Evolutionary conservation across 208 protist species (phyloP), one percentile per base, ranked within the genome.

Genomic region (Trypanosoma cruzi): DNA sequence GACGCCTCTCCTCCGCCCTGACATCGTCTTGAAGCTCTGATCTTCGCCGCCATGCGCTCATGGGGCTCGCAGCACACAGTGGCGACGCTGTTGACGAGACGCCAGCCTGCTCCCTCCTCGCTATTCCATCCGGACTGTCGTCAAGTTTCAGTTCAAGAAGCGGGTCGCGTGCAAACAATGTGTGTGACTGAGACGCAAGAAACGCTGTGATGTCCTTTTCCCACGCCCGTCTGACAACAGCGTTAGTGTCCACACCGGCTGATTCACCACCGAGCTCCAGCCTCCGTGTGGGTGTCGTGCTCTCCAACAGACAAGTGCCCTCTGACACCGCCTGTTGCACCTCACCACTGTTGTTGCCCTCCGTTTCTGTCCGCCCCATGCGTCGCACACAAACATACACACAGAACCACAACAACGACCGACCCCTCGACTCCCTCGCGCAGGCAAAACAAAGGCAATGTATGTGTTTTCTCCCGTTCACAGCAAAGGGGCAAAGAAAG

Each of bases 211-310:
- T 54, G 42, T 70, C 40, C 32, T 37, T 50, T 28, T 70, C 54
- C 53, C 64, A 70, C 11, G 36, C 52, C 28, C 26, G 32, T 10
- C n/a, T 7, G 2, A n/a, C 34, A n/a, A 49, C 2, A 24, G 22
- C 20, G 31, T 44, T n/a, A 26, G 11, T 14, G 36, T 40, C 20
- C 2, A 24, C 28, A 22, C 0, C 16, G 13, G 18, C 10, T 16
- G 13, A 13, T n/a, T 18, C 54, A 26, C 28, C 34, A 22, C 34
- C 64, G n/a, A 70, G 62, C 53, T 70, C 64, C 1, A 70, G 40
- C 22, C 31, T 22, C 50, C 64, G 64, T 22, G 64, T 70, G 16
- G 64, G 64, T 60, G 64, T 68, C 4, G 64, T 60, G 20, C 14
- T 29, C 20, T 68, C 64, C 10, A 26, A 2, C 18, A 59, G 11